A percentile compares a stretch with the other conserved stretches of the same genome.
phyloP scores from a whole-genome alignment of 2,329 filamentous ascomycete genomes.

The Botrytis tulipae region DNA sequence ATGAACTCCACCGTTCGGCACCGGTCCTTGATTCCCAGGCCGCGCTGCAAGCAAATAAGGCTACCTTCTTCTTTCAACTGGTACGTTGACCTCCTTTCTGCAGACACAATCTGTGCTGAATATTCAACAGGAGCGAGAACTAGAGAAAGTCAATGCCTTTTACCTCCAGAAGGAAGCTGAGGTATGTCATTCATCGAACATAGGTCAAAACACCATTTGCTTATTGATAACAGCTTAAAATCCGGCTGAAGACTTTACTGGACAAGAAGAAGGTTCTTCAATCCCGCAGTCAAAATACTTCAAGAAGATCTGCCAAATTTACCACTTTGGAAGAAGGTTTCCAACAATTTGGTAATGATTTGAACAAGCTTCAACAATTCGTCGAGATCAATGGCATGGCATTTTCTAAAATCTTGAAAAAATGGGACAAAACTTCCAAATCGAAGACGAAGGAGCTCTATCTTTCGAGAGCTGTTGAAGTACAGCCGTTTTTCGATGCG shows the following conservation, averaged over 20 bases:
- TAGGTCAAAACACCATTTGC: not conserved
- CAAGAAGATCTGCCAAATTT: conserved; percentile 88
- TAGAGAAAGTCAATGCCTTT: conserved; percentile 97
- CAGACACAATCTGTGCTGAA: conserved; percentile 42
- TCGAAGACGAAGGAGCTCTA: conserved; percentile 98
- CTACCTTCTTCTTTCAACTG: conserved; percentile 97
- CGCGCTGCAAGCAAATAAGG: conserved; percentile 92
- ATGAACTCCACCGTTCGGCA: conserved; percentile 53
- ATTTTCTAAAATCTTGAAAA: conserved; percentile 98
- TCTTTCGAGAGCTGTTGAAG: conserved; percentile 90
- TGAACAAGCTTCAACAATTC: conserved; percentile 98
- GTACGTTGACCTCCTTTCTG: conserved; percentile 51
- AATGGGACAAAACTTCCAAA: conserved; percentile 99
- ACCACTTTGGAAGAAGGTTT: conserved; percentile 95
- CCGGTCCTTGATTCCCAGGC: conserved; percentile 72
- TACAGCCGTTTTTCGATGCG: conserved; percentile 97
- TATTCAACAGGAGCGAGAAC: conserved; percentile 77
- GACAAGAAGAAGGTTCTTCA: conserved; percentile 95
- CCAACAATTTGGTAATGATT: conserved; percentile 91
- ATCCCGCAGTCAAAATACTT: conserved; percentile 71
- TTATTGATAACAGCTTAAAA: conserved; percentile 66
- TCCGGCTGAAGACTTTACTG: conserved; percentile 84
- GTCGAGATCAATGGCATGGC: conserved; percentile 97
- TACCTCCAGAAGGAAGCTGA: conserved; percentile 98
- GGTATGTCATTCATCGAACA: conserved; percentile 52